phyloP scores from a whole-genome alignment of 192 early-diverging fungal species.

The Coemansia sp. region DNA sequence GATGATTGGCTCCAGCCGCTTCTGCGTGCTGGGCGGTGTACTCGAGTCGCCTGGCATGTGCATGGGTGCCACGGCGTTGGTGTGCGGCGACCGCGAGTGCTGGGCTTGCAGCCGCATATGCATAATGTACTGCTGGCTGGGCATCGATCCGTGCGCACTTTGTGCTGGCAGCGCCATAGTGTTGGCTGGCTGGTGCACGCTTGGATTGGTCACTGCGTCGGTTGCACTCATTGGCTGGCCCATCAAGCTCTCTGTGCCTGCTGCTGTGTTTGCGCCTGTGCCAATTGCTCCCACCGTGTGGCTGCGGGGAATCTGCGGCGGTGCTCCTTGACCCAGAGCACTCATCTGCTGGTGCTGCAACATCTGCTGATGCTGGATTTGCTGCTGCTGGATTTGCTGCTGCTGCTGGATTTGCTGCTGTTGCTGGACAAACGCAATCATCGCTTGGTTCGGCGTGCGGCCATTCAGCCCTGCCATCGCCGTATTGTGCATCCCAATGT shows the following conservation, averaged over 20 bases:
- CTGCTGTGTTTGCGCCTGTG: too few species aligned
- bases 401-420: constrained; percentile 19
- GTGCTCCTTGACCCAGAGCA: background rate
- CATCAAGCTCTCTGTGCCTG: background rate
- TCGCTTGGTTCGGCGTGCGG: constrained; percentile 4
- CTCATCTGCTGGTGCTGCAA: constrained; percentile 10
- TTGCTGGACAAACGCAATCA: constrained; percentile 34
- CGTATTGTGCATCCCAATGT: constrained; percentile 17
- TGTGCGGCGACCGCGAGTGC: constrained; percentile 4
- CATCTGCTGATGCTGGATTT: constrained; percentile 11
- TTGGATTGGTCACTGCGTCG: background rate
- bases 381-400: constrained; percentile 14
- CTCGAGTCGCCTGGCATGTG: background rate
- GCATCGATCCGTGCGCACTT: constrained; percentile 7
- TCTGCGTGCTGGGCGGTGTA: background rate
- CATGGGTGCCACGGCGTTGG: background rate
- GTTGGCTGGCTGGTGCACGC: background rate
- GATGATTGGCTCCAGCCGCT: background rate
- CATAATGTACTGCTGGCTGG: constrained; percentile 20
- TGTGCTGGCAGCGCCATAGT: background rate
- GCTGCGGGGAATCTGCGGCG: constrained; percentile 1
- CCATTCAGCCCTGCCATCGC: constrained; percentile 8
- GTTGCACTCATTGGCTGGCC: background rate
- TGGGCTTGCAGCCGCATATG: constrained; percentile 17
- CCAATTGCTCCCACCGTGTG: constrained; percentile 1